Conservation (phyloP, 2,329 filamentous ascomycete genomes). For the Dactylellina parvicollis region DNA sequence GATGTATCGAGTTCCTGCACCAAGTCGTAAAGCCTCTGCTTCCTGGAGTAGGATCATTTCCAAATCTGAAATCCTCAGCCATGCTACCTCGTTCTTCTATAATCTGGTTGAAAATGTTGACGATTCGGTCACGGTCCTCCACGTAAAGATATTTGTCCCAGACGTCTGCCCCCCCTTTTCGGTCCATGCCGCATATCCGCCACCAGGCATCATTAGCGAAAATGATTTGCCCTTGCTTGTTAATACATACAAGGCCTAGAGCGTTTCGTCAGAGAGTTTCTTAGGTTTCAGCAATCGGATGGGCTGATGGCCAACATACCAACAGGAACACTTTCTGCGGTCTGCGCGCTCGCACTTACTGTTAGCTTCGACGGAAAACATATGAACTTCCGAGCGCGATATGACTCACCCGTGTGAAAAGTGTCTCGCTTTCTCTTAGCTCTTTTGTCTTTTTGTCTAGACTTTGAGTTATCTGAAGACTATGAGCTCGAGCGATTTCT, state of each 20-base stretch:
- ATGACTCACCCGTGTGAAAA: conserved; percentile 69
- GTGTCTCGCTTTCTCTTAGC: conserved; percentile 75
- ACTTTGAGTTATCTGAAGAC: conserved; percentile 37
- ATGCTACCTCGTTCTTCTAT: conserved; percentile 40
- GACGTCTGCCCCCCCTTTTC: conserved; percentile 27
- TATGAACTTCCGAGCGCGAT: neutral
- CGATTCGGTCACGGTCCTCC: conserved; percentile 45
- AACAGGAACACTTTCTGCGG: conserved; percentile 84
- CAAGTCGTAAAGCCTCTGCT: conserved; percentile 42
- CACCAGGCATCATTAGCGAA: conserved; percentile 78
- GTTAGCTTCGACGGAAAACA: neutral
- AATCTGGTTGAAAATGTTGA: conserved; percentile 25
- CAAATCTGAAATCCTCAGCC: conserved; percentile 77
- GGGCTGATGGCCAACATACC: conserved; percentile 63
- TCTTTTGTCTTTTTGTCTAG: conserved; percentile 65
- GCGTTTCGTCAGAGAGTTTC: neutral
- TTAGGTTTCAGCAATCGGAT: neutral
- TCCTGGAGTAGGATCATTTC: conserved; percentile 41
- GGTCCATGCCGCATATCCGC: conserved; percentile 51
- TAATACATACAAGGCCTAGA: conserved; percentile 76
- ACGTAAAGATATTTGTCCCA: conserved; percentile 49
- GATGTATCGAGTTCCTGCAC: conserved; percentile 47
- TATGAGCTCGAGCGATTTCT: conserved; percentile 44
- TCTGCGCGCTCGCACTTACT: conserved; percentile 63
- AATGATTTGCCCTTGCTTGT: conserved; percentile 74